Evolutionary conservation across 2,329 filamentous ascomycete species (phyloP).

Genomic region (Nannizziopsis barbatae): DNA sequence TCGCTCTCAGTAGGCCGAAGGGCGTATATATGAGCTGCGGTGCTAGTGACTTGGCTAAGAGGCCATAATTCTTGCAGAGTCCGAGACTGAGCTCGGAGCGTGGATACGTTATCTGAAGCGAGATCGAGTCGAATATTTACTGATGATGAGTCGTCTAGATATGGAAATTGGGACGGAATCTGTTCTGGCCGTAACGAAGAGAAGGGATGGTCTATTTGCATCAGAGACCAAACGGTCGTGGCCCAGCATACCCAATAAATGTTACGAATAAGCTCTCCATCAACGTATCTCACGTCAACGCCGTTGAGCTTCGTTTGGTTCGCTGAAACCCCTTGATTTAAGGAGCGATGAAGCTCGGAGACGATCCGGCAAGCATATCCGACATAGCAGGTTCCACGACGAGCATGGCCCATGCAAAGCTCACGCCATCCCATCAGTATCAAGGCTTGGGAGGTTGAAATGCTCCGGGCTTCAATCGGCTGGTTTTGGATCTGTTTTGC

Average conservation of each 20-base stretch:
- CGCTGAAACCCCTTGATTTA: constrained; percentile 10
- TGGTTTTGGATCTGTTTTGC: constrained; percentile 7
- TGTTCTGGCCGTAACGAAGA: constrained; percentile 8
- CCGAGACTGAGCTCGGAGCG: constrained; percentile 7
- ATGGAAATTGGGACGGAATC: constrained; percentile 11
- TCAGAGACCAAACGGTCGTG: constrained; percentile 11
- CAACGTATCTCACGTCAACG: constrained; percentile 11
- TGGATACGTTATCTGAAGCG: constrained; percentile 12
- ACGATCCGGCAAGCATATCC: constrained; percentile 10
- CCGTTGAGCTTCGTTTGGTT: constrained; percentile 11
- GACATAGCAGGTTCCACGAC: constrained; percentile 6
- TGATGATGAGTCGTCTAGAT: constrained; percentile 9
- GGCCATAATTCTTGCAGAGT: constrained; percentile 11
- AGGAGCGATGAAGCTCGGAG: constrained; percentile 6
- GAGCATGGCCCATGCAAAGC: constrained; percentile 11
- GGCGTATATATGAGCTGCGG: constrained; percentile 11
- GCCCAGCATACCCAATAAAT: constrained; percentile 12
- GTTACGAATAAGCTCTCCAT: constrained; percentile 12
- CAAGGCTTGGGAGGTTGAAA: constrained; percentile 10
- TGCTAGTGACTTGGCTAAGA: constrained; percentile 11
- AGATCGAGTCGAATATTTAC: constrained; percentile 10
- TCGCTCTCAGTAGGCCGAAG: constrained; percentile 8
- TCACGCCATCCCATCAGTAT: constrained; percentile 12
- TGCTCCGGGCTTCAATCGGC: constrained; percentile 4
- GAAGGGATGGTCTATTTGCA: constrained; percentile 12